These are phyloP conservation scores for Saturnispora galanensis DNA, from an alignment of 805 yeast species.

Conservation along the genomic window DNA sequence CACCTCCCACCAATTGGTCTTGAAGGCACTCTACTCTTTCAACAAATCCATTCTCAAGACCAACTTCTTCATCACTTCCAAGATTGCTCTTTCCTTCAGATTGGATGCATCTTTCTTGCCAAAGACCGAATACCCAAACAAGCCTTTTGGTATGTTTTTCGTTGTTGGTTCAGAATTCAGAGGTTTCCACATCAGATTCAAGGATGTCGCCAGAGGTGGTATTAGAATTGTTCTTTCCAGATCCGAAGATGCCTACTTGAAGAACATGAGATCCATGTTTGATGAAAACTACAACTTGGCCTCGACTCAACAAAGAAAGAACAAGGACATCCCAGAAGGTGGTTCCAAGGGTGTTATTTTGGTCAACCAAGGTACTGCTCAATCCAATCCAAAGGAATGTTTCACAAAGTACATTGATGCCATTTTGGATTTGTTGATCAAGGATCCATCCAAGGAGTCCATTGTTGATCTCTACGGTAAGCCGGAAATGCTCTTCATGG, in stretches of 20 bases:
- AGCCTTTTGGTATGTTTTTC: constrained; percentile 89
- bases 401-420: constrained; percentile 92
- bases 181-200: constrained; percentile 94
- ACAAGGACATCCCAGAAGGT: constrained; percentile 98
- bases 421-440: constrained; percentile 73
- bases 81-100: constrained; percentile 91
- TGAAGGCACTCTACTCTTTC: constrained; percentile 66
- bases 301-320: constrained; percentile 90
- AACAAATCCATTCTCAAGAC: constrained; percentile 86
- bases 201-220: constrained; percentile 98
- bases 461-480: constrained; percentile 77
- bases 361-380: constrained; percentile 61
- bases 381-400: constrained; percentile 70
- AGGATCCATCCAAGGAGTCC: constrained; percentile 62
- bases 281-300: constrained; percentile 97
- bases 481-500: constrained; percentile 89
- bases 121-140: constrained; percentile 76
- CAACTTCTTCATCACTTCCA: constrained; percentile 86
- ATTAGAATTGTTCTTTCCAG: constrained; percentile 88
- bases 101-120: constrained; percentile 84
- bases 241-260: constrained; percentile 72
- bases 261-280: constrained; percentile 78
- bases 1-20: constrained; percentile 67
- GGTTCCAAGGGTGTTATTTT: constrained; percentile 96
- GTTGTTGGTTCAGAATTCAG: constrained; percentile 94